phyloP scores from a whole-genome alignment of 2,329 filamentous ascomycete genomes.

The Apiospora sp. region DNA sequence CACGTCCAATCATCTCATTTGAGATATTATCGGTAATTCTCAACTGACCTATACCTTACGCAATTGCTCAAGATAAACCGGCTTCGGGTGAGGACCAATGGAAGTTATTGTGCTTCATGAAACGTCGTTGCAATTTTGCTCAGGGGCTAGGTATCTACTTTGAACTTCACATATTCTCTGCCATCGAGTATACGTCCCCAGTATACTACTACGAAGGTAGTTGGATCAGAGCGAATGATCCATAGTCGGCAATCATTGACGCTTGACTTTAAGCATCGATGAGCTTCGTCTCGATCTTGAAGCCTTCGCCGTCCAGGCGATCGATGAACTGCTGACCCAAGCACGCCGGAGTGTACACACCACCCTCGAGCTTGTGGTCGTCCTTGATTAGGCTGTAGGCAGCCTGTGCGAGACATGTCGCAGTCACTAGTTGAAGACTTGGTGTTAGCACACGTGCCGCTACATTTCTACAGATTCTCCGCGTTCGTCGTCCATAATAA shows the following conservation, averaged over 20 bases:
- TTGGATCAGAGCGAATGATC: neutral
- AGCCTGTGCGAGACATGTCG: constrained; percentile 67
- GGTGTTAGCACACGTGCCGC: neutral
- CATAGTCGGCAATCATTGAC: neutral
- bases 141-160: neutral
- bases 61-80: neutral
- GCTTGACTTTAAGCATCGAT: constrained; percentile 38
- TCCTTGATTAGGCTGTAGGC: constrained; percentile 72
- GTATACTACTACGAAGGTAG: neutral
- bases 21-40: no score
- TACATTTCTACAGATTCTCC: neutral
- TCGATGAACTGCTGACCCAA: constrained; percentile 74
- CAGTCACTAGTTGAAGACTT: constrained; percentile 64
- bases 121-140: neutral
- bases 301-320: constrained; percentile 65
- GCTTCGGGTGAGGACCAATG: neutral
- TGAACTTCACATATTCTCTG: neutral
- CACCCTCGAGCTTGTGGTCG: constrained; percentile 66
- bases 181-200: neutral
- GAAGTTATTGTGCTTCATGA: neutral
- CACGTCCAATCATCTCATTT: neutral
- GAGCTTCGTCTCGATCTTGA: constrained; percentile 67
- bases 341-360: constrained; percentile 75
- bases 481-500: neutral
- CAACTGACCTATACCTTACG: neutral